Base-by-base conservation (phyloP, 768 basidiomycete genomes). In the Russula virescens region DNA sequence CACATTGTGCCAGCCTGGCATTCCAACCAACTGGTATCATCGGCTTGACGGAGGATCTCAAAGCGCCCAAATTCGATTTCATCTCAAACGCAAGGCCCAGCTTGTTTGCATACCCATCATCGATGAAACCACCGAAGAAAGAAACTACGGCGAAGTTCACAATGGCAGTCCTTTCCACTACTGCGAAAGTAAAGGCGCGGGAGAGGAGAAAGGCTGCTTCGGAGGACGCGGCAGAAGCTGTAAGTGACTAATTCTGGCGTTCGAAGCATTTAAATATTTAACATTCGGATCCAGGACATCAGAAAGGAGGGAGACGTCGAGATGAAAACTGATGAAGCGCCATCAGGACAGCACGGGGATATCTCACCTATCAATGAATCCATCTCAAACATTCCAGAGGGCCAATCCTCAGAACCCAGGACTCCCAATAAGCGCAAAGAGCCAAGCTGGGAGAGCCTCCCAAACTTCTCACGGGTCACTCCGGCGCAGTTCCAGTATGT, bases 1-100 rank as follows among this genome's bases (percentile, higher is more conserved):
- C 94, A 16, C 95, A 98, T 70, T 94, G 90, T 65, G 89, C 91
- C 18, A 90, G 88, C 69, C 77, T 99, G 66, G 88, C 95, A 2
- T 98, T 99, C 74, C 89, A 92, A 60, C 95, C 97, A 3, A 99
- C 97, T 16, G 94, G 89, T 10, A 88, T 99, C 60, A 94, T 99
- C 69, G 96, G 93, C 34, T 75, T 98, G 61, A 89, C 93, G 69
- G 87, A 82, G 64, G 84, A 94, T 64, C 77, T 98, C 55, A 89
- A 91, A 81, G 85, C 90, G n/a, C 97, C 96, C 56, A 88, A 91
- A 71, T 91, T 99, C 69, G 91, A 96, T 38, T 91, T 94, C 69
- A 77, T 86, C 54, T 97, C 93, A 47, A 92, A 98, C 69, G 92
- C 92, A 18, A 85, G 81, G 66, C 94, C 95, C 9, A 94, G 91